Evolutionary conservation across 2,329 filamentous ascomycete species (phyloP).

Genomic region (Penicillium sp.): DNA sequence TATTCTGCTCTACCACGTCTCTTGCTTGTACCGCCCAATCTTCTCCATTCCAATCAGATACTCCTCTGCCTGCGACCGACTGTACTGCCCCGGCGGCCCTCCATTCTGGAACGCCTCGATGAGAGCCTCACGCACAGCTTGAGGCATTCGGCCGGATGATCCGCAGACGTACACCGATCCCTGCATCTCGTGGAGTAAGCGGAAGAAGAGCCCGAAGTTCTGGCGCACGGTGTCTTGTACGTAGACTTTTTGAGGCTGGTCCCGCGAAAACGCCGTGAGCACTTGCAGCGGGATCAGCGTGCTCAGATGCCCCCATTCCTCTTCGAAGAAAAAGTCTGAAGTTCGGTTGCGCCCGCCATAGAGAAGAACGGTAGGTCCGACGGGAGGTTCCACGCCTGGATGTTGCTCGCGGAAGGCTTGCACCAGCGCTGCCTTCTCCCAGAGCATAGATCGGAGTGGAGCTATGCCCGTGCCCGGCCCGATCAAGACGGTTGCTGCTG

Average conservation of each 20-base stretch:
- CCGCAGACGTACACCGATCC: conserved; percentile 60
- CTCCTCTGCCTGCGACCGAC: conserved; percentile 57
- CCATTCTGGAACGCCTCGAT: conserved; percentile 62
- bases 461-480: conserved; percentile 87
- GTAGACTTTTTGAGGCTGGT: conserved; percentile 68
- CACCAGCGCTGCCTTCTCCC: conserved; percentile 63
- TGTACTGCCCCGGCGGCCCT: conserved; percentile 42
- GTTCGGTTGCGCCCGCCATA: conserved; percentile 79
- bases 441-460: conserved; percentile 79
- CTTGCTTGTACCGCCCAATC: conserved; percentile 66
- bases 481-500: conserved; percentile 72
- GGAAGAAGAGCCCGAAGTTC: conserved; percentile 54
- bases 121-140: conserved; percentile 68
- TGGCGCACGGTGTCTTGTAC: conserved; percentile 67
- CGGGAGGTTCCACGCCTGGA: conserved; percentile 29
- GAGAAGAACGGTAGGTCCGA: conserved; percentile 66
- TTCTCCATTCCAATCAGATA: conserved; percentile 65
- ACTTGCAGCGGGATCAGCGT: conserved; percentile 55
- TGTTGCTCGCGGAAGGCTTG: conserved; percentile 36
- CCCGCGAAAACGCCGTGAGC: conserved; percentile 71
- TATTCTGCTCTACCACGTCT: conserved; percentile 65
- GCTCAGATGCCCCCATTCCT: conserved; percentile 69
- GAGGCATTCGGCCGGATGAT: conserved; percentile 72
- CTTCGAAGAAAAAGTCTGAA: conserved; percentile 79
- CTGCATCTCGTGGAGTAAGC: conserved; percentile 54